Evolutionary conservation across 2,329 filamentous ascomycete species (phyloP).

Genomic region (Cyphellophora europaea): DNA sequence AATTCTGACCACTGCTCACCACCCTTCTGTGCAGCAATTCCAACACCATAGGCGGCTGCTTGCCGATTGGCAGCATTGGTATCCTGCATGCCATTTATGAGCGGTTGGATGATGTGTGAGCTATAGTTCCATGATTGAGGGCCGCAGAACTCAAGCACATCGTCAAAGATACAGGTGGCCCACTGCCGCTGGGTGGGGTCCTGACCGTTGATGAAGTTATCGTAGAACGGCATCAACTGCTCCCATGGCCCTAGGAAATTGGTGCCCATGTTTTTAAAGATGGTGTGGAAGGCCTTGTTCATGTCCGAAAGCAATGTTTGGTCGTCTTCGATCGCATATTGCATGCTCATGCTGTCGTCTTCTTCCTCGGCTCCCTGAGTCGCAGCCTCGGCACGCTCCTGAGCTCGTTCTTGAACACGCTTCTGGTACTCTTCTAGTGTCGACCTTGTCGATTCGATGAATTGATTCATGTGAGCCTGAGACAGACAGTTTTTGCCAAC

Average conservation of each 20-base stretch:
- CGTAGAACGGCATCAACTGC: constrained; percentile 73
- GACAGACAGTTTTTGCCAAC: constrained; percentile 77
- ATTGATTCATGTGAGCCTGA: constrained; percentile 68
- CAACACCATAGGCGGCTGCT: constrained; percentile 90
- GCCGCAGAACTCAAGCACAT: constrained; percentile 94
- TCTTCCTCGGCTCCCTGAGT: constrained; percentile 86
- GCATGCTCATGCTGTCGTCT: constrained; percentile 75
- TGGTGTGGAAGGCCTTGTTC: constrained; percentile 99
- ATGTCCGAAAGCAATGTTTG: constrained; percentile 95
- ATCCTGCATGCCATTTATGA: constrained; percentile 79
- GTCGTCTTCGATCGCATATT: constrained; percentile 92
- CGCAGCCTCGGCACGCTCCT: constrained; percentile 74
- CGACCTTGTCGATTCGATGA: constrained; percentile 76
- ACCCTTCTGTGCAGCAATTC: constrained; percentile 88
- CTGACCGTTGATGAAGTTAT: constrained; percentile 66
- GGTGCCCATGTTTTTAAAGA: constrained; percentile 92
- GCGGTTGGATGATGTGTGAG: constrained; percentile 74
- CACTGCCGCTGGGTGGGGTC: constrained; percentile 93
- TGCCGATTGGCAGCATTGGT: constrained; percentile 84
- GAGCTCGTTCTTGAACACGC: constrained; percentile 71
- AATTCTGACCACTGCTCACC: constrained; percentile 83
- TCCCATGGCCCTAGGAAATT: constrained; percentile 85
- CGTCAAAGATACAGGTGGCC: constrained; percentile 98
- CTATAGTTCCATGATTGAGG: constrained; percentile 79
- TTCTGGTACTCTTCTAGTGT: constrained; percentile 88